Evolutionary conservation across 768 basidiomycete species (phyloP).

Genomic region (Kwoniella sp.): DNA sequence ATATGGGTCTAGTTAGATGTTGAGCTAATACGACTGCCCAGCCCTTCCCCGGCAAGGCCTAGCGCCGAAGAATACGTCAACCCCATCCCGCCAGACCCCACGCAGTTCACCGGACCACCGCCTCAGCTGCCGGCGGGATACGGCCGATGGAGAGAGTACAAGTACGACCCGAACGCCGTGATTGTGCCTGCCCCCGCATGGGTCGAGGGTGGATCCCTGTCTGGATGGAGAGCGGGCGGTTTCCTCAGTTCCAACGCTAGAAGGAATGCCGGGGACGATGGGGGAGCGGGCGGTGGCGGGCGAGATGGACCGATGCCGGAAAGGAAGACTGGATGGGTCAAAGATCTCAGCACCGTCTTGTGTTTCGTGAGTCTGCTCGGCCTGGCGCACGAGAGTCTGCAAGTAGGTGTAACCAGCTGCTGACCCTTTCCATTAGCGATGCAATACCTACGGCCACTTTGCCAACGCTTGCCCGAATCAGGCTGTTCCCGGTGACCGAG

Average conservation of each 20-base stretch:
- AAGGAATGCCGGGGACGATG: slow-evolving; percentile 18
- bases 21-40: too few species aligned
- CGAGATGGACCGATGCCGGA: slow-evolving; percentile 30
- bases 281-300: slow-evolving; percentile 18
- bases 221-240: slow-evolving; percentile 40
- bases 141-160: slow-evolving; percentile 58
- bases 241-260: slow-evolving; percentile 32
- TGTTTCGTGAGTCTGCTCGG: slow-evolving; percentile 47
- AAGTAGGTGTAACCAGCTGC: too few species aligned
- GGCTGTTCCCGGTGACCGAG: slow-evolving; percentile 85
- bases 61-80: slow-evolving; percentile 70
- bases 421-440: too few species aligned
- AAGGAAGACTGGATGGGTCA: slow-evolving; percentile 36
- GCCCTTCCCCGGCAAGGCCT: slow-evolving; percentile 73
- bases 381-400: too few species aligned
- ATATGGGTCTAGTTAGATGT: too few species aligned
- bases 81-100: slow-evolving; percentile 67
- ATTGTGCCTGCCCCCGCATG: slow-evolving; percentile 36
- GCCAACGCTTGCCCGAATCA: slow-evolving; percentile 88
- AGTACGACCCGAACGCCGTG: slow-evolving; percentile 40
- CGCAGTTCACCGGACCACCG: slow-evolving; percentile 74
- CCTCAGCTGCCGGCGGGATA: slow-evolving; percentile 68
- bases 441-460: slow-evolving; percentile 89
- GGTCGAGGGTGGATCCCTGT: slow-evolving; percentile 44
- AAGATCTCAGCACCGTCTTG: slow-evolving; percentile 46